Conservation (phyloP, 768 basidiomycete species). For the Calvatia gigantea region DNA sequence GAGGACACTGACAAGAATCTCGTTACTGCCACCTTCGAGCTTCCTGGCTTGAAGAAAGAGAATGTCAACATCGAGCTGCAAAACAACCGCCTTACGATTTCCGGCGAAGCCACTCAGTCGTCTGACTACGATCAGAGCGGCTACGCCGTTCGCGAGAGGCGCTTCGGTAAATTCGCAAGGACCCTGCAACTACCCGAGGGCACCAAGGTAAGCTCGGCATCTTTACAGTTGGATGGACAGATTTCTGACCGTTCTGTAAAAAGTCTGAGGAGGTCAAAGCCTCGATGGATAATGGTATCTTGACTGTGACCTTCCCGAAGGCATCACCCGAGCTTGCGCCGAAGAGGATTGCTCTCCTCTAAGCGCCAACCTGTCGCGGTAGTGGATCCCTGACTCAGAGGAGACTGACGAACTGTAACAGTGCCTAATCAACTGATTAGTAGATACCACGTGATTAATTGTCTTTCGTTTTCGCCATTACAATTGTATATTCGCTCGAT, state of each 20-base stretch:
- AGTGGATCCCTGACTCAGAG: too few relatives aligned
- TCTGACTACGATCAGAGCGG: constrained; percentile 26
- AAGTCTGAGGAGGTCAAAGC: constrained; percentile 23
- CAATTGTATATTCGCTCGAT: too few relatives aligned
- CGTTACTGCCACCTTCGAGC: constrained; percentile 49
- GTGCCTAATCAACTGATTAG: too few relatives aligned
- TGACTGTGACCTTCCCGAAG: constrained; percentile 49
- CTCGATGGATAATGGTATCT: constrained; percentile 41
- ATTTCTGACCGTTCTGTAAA: background rate
- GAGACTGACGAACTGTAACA: too few relatives aligned
- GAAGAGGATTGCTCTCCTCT: constrained; percentile 29
- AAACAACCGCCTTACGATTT: constrained; percentile 40
- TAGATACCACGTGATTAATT: too few relatives aligned
- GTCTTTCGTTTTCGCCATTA: too few relatives aligned
- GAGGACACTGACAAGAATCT: constrained; percentile 38
- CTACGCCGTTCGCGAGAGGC: constrained; percentile 40
- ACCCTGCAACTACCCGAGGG: constrained; percentile 42
- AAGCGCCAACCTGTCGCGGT: background rate
- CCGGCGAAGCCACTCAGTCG: constrained; percentile 36
- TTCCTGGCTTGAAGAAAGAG: constrained; percentile 48
- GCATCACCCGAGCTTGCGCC: constrained; percentile 23
- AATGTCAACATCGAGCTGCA: constrained; percentile 46
- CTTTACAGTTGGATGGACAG: constrained; percentile 1
- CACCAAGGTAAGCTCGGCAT: constrained; percentile 35
- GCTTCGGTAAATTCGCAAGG: constrained; percentile 36